Base-by-base conservation (phyloP, 352 stramenopile species). In the Phytopythium ostracodes region DNA sequence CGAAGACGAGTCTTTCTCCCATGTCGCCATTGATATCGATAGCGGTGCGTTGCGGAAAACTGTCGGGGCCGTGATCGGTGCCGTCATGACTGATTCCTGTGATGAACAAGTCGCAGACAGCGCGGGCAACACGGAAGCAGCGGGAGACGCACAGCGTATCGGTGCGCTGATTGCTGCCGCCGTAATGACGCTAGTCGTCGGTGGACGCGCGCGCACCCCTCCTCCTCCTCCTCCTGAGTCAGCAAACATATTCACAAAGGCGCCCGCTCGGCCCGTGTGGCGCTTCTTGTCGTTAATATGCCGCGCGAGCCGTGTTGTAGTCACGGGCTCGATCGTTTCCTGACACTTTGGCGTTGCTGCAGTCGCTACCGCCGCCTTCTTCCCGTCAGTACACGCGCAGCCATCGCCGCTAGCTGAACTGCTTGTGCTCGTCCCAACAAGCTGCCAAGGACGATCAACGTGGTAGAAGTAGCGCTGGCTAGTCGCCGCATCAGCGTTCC, bases 371-470 rank as follows among this genome's bases (percentile, higher is more conserved):
- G 10, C 12, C 12, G 11, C n/a, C 42, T 2, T 29, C 24, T 33
- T 52, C 24, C 24, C 24, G 22, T 27, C 24, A 20, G 7, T 25
- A 51, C 20, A 31, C n/a, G 24, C 22, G 18, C 46, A n/a, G 27
- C 18, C 27, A 8, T 54, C 51, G 18, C 20, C 51, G 33, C 7
- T 20, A 10, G 51, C 3, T 43, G n/a, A 22, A 36, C 5, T 36
- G 31, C 20, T 25, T 3, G 35, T 38, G 54, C 36, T 59, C n/a
- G 54, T 59, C 4, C 36, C 50, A 3, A 84, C 62, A 9, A 67
- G 40, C 35, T 87, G 76, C 80, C 80, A 88, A 0, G 80, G 80
- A 56, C 75, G 81, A 6, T 88, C 80, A 11, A 71, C 50, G 25
- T 74, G 64, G 60, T 76, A 88, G 62, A 69, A 73, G 38, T 71